These are phyloP conservation scores for Biscogniauxia mediterranea DNA, from an alignment of 2,329 filamentous ascomycete genomes.

Conservation along the genomic window DNA sequence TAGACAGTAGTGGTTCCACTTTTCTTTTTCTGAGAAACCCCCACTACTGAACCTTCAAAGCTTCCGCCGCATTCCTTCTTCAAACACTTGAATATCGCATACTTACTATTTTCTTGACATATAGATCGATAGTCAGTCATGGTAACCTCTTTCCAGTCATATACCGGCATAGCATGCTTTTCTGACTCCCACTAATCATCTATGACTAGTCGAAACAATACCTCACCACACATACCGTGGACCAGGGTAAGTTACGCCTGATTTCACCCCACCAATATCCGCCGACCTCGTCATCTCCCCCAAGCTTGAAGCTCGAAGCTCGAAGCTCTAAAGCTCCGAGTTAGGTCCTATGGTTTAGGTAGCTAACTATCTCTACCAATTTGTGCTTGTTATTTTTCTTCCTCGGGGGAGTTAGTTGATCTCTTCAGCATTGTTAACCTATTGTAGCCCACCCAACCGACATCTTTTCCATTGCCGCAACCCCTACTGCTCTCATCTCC, in stretches of 20 bases:
- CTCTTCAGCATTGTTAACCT: constrained; percentile 24
- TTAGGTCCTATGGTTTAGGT: too few species aligned
- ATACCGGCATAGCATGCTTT: not conserved
- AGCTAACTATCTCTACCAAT: too few species aligned
- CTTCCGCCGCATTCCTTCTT: not conserved
- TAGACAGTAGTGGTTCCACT: too few species aligned
- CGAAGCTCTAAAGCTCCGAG: not conserved
- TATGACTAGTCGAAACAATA: constrained; percentile 88
- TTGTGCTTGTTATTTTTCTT: too few species aligned
- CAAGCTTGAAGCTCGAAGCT: constrained; percentile 15
- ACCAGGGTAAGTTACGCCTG: constrained; percentile 63
- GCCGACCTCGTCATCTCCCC: not conserved
- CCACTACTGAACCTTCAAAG: not conserved
- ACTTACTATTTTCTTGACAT: constrained; percentile 6
- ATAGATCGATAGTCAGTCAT: constrained; percentile 41
- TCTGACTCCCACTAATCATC: not conserved
- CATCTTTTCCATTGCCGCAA: constrained; percentile 80
- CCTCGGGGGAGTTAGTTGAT: too few species aligned
- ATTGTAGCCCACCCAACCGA: constrained; percentile 73
- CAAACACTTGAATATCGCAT: constrained; percentile 3
- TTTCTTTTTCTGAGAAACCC: too few species aligned
- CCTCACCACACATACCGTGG: constrained; percentile 85
- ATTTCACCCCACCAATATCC: constrained; percentile 1
- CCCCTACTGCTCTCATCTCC: constrained; percentile 71
- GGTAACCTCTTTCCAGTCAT: constrained; percentile 28